Evolutionary conservation across 2,329 filamentous ascomycete genomes (phyloP).

Genomic region (Xylariomycetidae sp.): DNA sequence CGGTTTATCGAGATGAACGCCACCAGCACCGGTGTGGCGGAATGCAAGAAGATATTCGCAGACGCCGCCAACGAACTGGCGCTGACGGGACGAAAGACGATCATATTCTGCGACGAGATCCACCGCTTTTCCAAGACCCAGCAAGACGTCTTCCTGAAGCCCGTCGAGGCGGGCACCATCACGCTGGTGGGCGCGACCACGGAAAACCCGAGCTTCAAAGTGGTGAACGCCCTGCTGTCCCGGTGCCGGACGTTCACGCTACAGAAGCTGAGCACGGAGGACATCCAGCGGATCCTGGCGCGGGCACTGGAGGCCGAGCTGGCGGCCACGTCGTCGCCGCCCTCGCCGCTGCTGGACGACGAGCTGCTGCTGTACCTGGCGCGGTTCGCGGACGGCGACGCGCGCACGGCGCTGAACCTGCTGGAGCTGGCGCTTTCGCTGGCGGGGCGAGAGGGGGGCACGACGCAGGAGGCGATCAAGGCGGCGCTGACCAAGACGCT

Average conservation of each 20-base stretch:
- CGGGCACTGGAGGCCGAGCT: constrained; percentile 66
- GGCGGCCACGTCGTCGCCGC: constrained; percentile 23
- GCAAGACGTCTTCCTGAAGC: constrained; percentile 90
- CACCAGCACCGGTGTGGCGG: constrained; percentile 77
- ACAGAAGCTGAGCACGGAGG: constrained; percentile 62
- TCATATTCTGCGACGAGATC: constrained; percentile 97
- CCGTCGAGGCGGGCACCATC: constrained; percentile 84
- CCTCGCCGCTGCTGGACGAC: constrained; percentile 61
- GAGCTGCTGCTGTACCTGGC: constrained; percentile 77
- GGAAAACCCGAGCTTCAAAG: constrained; percentile 92
- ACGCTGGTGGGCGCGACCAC: constrained; percentile 94
- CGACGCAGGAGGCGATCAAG: constrained; percentile 74
- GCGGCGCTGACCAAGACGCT: constrained; percentile 80
- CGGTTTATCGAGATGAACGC: constrained; percentile 96
- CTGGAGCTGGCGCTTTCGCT: constrained; percentile 84
- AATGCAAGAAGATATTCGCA: constrained; percentile 86
- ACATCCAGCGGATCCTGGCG: constrained; percentile 67
- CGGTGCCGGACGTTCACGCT: constrained; percentile 89
- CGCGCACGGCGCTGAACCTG: constrained; percentile 85
- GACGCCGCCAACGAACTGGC: constrained; percentile 76
- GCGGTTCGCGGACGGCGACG: constrained; percentile 85
- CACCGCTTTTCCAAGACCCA: constrained; percentile 87
- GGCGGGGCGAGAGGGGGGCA: constrained; percentile 52
- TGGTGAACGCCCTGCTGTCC: constrained; percentile 80
- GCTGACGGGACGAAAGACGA: constrained; percentile 83